Base-by-base conservation (phyloP, 306 rosid species). In the Mucuna pruriens region DNA sequence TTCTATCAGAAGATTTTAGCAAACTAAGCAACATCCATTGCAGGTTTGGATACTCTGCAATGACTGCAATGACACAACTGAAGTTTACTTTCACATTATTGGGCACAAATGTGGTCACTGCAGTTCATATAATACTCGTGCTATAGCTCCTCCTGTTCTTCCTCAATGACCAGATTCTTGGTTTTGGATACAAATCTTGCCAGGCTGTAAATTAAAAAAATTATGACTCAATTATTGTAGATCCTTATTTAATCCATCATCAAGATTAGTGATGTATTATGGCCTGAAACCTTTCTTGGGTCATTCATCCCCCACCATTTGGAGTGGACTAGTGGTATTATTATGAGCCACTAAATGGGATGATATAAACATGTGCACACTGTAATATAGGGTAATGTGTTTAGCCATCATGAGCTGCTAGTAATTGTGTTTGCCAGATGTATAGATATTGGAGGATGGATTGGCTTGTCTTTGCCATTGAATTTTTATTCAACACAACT, bases 1-100 rank as follows among this genome's bases (percentile, higher is more conserved):
- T 69, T 42, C 48, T 42, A 42, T 42, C 55, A 58, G 60, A 54
- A 77, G 77, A 67, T 10, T 62, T 79, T 45, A 15, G 51, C 34
- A 62, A 77, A 78, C 76, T 55, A 83, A 83, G 51, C 76, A 82
- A 39, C 46, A 29, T 4, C 2, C 9, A 49, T 84, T 89, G 86
- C 97, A 96, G 99, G 94, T 93, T 23, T 96, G 99, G 99, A 96
- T 96, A 54, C 87, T 96, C 45, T 96, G 99, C 55, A 96, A 93
- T 38, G 98, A 96, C 85, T 93, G 99, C 89, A 96, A 96, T 71
- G 97, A 96, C 84, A 91, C 97, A 9, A 93, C 98, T 0, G 98
- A 96, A 88, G 98, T 84, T 31, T 88, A 74, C 89, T 96, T 90
- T 83, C 97, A 96, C 90, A 85, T 93, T 61, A 69, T 96, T 45